Evolutionary conservation across 1,284 basidiomycete genomes (phyloP), one percentile per base, ranked within the genome.

Genomic region (Puccinia horiana): DNA sequence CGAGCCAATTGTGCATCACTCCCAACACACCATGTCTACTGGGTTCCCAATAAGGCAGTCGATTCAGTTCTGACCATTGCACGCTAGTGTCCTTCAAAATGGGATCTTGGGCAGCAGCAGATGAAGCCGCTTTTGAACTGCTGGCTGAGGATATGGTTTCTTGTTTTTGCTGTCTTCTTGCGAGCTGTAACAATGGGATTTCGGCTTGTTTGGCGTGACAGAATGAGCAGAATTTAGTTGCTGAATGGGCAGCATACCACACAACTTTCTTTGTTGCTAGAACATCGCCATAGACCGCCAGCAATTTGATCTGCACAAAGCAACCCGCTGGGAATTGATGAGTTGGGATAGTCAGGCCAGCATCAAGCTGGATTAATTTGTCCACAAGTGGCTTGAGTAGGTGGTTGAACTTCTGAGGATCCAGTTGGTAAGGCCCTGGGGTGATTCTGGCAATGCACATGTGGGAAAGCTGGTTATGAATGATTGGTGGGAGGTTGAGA

Each of bases 1-100:
- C 63, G 32, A 63, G 58, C 76, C 61, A 78, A 47, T 77, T 77
- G 58, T 77, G 75, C 58, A 67, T 77, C 5, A 67, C 35, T 52
- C 76, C 76, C 20, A 79, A 37, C 16, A 44, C 63, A 72, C 56
- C 32, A 40, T 65, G 49, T 1, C 26, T 16, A 26, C 61, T 67
- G 5, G 77, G 77, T 20, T 80, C 77, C 77, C 77, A 80, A 47
- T 79, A 79, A 32, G 5, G 1, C 32, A 79, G 32, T 20, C 67
- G 32, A 44, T 69, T 79, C 9, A 79, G 40, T 26, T 79, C 77
- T 23, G 77, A 79, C 77, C 67, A 79, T 52, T 49, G 49, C 9
- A 79, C 67, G 20, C 77, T 47, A 26, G 65, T 79, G 32, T 29
- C 35, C 35, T 72, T 79, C 44, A 79, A 44, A 14, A 79, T 52